Conservation (phyloP, 164 flowering plant species). For the Nymphaea colorata region DNA sequence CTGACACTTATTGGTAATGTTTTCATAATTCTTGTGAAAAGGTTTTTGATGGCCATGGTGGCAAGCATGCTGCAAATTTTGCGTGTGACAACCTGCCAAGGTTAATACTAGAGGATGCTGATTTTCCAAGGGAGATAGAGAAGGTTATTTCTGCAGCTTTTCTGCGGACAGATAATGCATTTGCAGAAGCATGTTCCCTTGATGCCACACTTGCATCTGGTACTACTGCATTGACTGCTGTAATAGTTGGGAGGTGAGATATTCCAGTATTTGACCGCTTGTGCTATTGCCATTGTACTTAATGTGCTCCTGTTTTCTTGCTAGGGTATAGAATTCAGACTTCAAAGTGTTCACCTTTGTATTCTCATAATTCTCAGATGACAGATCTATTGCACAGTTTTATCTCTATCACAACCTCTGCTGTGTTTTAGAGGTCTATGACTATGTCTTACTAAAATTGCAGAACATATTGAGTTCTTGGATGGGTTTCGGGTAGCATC, state of each 20-base stretch:
- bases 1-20: no score
- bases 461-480: no score
- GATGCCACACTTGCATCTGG: slow-evolving; percentile 87
- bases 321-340: no score
- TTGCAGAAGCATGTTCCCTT: slow-evolving; percentile 71
- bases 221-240: slow-evolving; percentile 89
- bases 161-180: slow-evolving; percentile 74
- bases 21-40: slow-evolving; percentile 5
- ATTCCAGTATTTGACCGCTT: not conserved
- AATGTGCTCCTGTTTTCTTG: no score
- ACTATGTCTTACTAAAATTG: no score
- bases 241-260: slow-evolving; percentile 73
- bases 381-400: no score
- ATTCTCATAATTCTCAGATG: no score
- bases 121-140: slow-evolving; percentile 71
- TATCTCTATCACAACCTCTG: no score
- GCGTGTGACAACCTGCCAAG: slow-evolving; percentile 66
- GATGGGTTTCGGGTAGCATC: no score
- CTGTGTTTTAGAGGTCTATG: no score
- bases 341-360: no score
- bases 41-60: slow-evolving; percentile 99
- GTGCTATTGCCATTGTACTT: not conserved
- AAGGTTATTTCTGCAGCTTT: slow-evolving; percentile 71
- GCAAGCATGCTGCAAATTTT: slow-evolving; percentile 95
- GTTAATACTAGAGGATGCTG: slow-evolving; percentile 61